phyloP scores from a whole-genome alignment of 2,329 filamentous ascomycete genomes.

The Amesomyces nigricolor region DNA sequence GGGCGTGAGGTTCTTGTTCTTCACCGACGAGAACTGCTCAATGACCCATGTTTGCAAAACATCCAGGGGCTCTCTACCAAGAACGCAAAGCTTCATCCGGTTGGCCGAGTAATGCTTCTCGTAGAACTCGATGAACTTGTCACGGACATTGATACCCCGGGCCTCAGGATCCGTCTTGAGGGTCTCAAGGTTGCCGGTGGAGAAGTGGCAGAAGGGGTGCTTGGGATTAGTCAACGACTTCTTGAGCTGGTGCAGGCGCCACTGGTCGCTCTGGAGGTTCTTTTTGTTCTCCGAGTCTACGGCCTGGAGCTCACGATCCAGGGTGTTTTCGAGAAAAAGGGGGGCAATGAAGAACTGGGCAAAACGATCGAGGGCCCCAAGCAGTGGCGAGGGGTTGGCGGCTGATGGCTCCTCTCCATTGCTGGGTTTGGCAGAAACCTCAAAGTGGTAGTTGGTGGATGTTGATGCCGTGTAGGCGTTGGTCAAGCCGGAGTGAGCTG shows the following conservation, averaged over 20 bases:
- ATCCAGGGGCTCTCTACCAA: conserved; percentile 77
- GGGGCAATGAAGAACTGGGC: conserved; percentile 90
- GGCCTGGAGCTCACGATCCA: conserved; percentile 81
- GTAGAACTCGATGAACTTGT: conserved; percentile 91
- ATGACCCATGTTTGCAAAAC: conserved; percentile 77
- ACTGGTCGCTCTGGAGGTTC: conserved; percentile 85
- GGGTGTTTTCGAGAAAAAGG: conserved; percentile 74
- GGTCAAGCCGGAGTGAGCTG: conserved; percentile 81
- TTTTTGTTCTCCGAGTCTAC: conserved; percentile 98
- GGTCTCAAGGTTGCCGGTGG: conserved; percentile 81
- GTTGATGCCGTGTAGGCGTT: conserved; percentile 93
- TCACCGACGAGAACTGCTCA: conserved; percentile 74
- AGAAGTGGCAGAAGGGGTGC: conserved; percentile 88
- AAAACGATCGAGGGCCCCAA: conserved; percentile 83
- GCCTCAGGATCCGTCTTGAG: conserved; percentile 77
- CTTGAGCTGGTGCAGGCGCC: conserved; percentile 81
- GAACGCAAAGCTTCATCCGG: conserved; percentile 82
- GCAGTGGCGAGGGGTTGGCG: conserved; percentile 55
- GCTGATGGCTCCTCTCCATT: conserved; percentile 53
- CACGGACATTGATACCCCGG: conserved; percentile 74
- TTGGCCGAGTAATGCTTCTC: conserved; percentile 87
- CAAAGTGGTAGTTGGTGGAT: conserved; percentile 97
- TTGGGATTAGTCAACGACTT: conserved; percentile 82
- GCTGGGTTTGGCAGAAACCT: conserved; percentile 75
- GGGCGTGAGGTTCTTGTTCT: conserved; percentile 70